Base-by-base conservation (phyloP, 768 basidiomycete genomes). In the Naematelia encephala region DNA sequence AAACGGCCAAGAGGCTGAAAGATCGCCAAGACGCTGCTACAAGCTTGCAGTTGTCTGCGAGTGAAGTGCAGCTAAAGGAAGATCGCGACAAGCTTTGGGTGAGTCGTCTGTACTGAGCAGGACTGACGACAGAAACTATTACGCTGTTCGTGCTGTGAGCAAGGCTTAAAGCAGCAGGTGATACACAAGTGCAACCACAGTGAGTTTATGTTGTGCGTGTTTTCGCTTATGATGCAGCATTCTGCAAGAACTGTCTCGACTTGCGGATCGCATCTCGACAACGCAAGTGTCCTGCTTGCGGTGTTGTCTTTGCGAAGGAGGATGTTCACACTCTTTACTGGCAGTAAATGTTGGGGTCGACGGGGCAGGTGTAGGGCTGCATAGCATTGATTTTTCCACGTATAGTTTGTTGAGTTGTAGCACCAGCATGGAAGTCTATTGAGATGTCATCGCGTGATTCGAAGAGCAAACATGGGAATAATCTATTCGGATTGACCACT, bases 161-260 rank as follows among this genome's bases (percentile, higher is more conserved):
- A 82, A 57, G 82, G 84, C 59, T 86, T 91, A 79, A 86, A 91
- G 19, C 84, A 85, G 49, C 87, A 87, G 3, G 84, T 91, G 39
- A 83, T 94, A 61, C 87, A 85, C 29, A 91, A 90, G 74, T 94
- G 91, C 80, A 86, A 88, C 84, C 92, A 94, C 74, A 89, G 91
- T 92, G 73, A 63, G 90, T 84, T 4, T 42, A n/a, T 5, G 51
- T 23, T 26, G 23, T 21, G n/a, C 14, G 21, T n/a, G 52, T 62
- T 14, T 26, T 14, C 22, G 21, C 23, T 16, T 14, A 5, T 55
- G 34, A 23, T n/a, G 10, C 63, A 91, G 91, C 90, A 0, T 93
- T 93, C 78, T 80, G 79, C 69, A 75, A 72, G 26, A 67, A 79
- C 26, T 55, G 96, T 88, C 72, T 97, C 29, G 92, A 96, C 62